phyloP scores from a whole-genome alignment of 1,284 basidiomycete species.

The Cerrena zonata region DNA sequence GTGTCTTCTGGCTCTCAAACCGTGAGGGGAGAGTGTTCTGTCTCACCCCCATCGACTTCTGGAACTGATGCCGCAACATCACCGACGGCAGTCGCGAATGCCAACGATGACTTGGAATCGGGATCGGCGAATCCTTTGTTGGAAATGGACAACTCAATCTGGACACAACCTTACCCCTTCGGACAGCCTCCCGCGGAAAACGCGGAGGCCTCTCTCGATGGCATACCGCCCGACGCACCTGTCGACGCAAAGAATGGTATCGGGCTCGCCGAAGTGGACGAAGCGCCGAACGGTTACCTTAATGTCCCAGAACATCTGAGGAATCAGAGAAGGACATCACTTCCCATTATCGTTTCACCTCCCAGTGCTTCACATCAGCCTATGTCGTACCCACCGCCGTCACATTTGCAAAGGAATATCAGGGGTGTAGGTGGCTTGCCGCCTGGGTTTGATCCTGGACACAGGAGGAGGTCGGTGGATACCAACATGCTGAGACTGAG shows the following conservation, averaged over 20 bases:
- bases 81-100: too few species aligned
- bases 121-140: too few species aligned
- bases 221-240: not conserved
- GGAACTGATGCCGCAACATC: not conserved
- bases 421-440: constrained; percentile 2
- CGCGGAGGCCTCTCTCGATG: not conserved
- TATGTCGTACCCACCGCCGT: not conserved
- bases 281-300: not conserved
- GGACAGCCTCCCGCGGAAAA: constrained; percentile 1
- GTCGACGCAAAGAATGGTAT: not conserved
- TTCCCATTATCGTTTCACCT: constrained; percentile 11
- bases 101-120: not conserved
- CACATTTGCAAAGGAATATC: not conserved
- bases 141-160: not conserved
- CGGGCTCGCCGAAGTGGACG: not conserved
- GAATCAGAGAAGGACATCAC: constrained; percentile 10
- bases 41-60: not conserved
- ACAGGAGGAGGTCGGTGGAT: constrained; percentile 12
- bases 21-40: not conserved
- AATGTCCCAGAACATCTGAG: constrained; percentile 7
- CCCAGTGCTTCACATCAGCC: constrained; percentile 4
- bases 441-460: constrained; percentile 8
- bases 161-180: constrained; percentile 7
- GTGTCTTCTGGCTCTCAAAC: constrained; percentile 3
- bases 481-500: constrained; percentile 51